Conservation (phyloP, 2,329 filamentous ascomycete genomes). For the Neophaeococcomyces aloes region DNA sequence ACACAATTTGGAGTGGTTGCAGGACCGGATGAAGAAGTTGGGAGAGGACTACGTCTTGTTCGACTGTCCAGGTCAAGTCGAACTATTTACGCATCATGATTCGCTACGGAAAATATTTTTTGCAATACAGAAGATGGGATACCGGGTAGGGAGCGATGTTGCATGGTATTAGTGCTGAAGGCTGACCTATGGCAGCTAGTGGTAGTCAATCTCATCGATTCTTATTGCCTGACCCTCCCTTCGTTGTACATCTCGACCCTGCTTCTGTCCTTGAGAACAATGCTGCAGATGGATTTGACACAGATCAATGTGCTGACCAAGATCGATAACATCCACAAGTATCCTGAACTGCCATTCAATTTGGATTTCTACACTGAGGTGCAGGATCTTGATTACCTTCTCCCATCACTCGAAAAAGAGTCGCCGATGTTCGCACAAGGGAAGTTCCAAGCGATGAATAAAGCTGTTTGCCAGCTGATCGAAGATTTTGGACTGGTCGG, state of each 20-base stretch:
- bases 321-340: slow-evolving; percentile 84
- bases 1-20: slow-evolving; percentile 85
- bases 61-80: slow-evolving; percentile 93
- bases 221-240: slow-evolving; percentile 82
- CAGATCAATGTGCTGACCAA: slow-evolving; percentile 95
- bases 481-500: slow-evolving; percentile 81
- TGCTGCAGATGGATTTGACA: slow-evolving; percentile 96
- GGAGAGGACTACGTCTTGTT: slow-evolving; percentile 89
- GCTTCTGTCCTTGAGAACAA: slow-evolving; percentile 82
- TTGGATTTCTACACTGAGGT: slow-evolving; percentile 97
- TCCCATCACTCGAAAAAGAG: slow-evolving; percentile 70
- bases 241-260: slow-evolving; percentile 92
- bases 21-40: slow-evolving; percentile 65
- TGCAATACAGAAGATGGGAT: slow-evolving; percentile 78
- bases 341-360: slow-evolving; percentile 82
- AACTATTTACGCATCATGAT: slow-evolving; percentile 91
- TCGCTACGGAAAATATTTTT: slow-evolving; percentile 88
- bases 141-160: slow-evolving; percentile 56
- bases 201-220: slow-evolving; percentile 86
- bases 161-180: neutral
- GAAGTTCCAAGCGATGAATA: slow-evolving; percentile 77
- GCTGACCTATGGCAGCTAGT: slow-evolving; percentile 57
- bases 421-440: slow-evolving; percentile 56
- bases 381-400: slow-evolving; percentile 76
- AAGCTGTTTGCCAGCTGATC: slow-evolving; percentile 75